Conservation (phyloP, 140 eudicot genomes). For the Oenanthe javanica region DNA sequence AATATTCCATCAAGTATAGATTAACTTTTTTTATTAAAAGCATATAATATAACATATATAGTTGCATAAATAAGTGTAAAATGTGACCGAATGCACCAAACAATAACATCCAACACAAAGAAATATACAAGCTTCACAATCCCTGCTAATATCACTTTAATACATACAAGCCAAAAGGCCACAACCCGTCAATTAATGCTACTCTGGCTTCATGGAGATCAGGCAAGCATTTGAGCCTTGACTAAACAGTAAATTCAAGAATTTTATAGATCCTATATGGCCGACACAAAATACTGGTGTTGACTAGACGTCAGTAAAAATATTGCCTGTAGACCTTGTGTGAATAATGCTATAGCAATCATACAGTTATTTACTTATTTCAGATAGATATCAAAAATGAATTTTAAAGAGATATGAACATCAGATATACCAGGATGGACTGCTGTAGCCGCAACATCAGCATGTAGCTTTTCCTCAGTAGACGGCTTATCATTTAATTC, state of each 20-base stretch:
- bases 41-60: not conserved
- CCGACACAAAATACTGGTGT: not conserved
- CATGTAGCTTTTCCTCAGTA: slow-evolving; percentile 38
- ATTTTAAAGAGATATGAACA: not conserved
- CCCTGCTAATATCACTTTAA: not conserved
- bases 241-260: not conserved
- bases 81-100: not conserved
- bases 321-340: not conserved
- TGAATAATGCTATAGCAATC: not conserved
- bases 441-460: slow-evolving; percentile 34
- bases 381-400: not conserved
- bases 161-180: not conserved
- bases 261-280: not conserved
- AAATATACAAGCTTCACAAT: not conserved
- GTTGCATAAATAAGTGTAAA: not conserved
- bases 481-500: slow-evolving; percentile 70
- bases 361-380: not conserved
- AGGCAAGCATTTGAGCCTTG: not conserved
- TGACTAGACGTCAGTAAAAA: not conserved
- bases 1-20: not conserved
- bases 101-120: no score
- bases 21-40: not conserved
- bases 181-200: not conserved
- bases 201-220: not conserved
- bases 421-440: slow-evolving; percentile 44